phyloP scores from a whole-genome alignment of 1,284 basidiomycete genomes.

The Sanghuangporus weigelae region DNA sequence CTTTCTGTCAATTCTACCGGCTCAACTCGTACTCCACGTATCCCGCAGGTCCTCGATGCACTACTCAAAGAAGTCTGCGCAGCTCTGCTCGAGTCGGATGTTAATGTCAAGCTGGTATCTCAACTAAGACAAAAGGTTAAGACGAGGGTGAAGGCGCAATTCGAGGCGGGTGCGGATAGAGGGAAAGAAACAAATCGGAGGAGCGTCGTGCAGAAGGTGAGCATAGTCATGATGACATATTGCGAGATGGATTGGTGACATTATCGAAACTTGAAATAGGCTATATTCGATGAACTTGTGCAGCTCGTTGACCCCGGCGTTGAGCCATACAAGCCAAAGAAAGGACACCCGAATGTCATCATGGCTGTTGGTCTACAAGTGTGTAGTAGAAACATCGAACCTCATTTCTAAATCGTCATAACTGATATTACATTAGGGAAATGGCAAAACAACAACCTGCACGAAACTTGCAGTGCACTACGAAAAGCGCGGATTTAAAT shows the following conservation, averaged over 20 bases:
- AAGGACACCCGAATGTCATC: conserved; percentile 91
- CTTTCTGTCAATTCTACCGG: not conserved
- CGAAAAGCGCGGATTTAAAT: conserved; percentile 94
- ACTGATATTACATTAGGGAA: conserved; percentile 60
- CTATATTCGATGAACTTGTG: conserved; percentile 96
- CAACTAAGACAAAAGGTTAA: conserved; percentile 87
- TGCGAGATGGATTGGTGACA: not conserved
- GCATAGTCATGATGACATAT: not conserved
- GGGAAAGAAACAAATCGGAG: conserved; percentile 79
- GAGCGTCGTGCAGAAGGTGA: conserved; percentile 85
- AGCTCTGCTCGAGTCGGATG: conserved; percentile 93
- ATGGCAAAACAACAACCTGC: conserved; percentile 98
- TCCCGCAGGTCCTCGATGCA: conserved; percentile 78
- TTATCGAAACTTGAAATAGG: conserved; percentile 41
- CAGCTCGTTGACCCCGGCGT: conserved; percentile 91
- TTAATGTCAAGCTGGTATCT: conserved; percentile 95
- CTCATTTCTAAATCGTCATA: conserved; percentile 5
- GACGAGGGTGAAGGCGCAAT: conserved; percentile 71
- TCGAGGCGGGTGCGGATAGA: conserved; percentile 72
- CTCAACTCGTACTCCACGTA: conserved; percentile 12
- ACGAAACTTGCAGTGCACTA: conserved; percentile 98
- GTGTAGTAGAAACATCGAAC: conserved; percentile 20
- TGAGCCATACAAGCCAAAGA: conserved; percentile 94
- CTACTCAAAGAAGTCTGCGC: conserved; percentile 94
- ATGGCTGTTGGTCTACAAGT: conserved; percentile 98